These are phyloP conservation scores for Penicillium expansum DNA, from an alignment of 2,329 filamentous ascomycete genomes.

Conservation along the genomic window DNA sequence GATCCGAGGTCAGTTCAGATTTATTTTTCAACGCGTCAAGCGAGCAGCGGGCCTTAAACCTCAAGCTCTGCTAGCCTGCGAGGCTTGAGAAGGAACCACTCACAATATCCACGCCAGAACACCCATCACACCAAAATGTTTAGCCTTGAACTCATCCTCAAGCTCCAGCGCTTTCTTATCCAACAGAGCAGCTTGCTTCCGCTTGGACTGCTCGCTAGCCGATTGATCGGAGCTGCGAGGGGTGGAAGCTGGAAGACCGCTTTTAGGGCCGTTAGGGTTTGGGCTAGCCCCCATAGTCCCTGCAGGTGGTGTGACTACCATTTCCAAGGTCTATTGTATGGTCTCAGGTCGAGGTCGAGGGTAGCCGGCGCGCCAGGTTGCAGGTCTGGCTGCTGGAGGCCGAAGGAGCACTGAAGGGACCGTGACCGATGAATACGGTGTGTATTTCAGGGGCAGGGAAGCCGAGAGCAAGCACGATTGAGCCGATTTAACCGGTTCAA, in stretches of 20 bases:
- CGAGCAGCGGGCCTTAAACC: background rate
- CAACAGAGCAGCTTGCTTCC: conserved; percentile 27
- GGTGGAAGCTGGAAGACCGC: background rate
- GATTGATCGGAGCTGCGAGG: background rate
- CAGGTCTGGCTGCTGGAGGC: background rate
- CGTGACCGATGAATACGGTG: background rate
- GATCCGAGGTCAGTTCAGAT: conserved; percentile 3
- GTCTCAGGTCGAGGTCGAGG: background rate
- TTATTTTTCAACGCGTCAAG: background rate
- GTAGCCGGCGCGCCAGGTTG: conserved; percentile 3
- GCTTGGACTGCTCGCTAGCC: conserved; percentile 9
- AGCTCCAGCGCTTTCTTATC: conserved; percentile 29
- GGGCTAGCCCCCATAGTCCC: background rate
- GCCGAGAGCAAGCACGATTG: conserved; percentile 17
- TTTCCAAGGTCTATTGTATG: background rate
- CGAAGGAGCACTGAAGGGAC: background rate
- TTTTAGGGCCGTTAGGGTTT: conserved; percentile 1
- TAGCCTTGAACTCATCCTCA: conserved; percentile 40
- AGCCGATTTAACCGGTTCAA: conserved; percentile 15
- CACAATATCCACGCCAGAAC: conserved; percentile 43
- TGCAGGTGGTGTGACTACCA: conserved; percentile 4
- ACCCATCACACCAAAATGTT: conserved; percentile 39
- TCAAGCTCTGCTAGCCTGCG: background rate
- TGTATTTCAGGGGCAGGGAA: conserved; percentile 15
- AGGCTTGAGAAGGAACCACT: conserved; percentile 20